Conservation (phyloP, 805 yeast species). For the Komagataella phaffii region DNA sequence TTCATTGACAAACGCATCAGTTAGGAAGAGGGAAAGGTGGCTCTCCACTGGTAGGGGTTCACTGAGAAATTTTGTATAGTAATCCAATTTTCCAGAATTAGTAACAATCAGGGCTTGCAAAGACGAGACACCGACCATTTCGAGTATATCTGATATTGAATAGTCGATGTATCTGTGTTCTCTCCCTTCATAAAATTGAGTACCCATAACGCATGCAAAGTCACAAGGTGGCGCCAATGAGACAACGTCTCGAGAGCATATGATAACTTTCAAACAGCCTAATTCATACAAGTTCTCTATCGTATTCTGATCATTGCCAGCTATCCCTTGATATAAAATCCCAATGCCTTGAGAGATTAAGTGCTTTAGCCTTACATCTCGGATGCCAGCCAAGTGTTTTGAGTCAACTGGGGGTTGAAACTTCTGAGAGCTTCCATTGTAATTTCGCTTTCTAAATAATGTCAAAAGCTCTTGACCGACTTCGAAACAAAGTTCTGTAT, state of each 20-base stretch:
- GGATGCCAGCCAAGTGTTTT: slow-evolving; percentile 26
- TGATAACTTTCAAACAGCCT: slow-evolving; percentile 39
- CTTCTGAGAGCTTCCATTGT: slow-evolving; percentile 1
- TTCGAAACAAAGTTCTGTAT: slow-evolving; percentile 39
- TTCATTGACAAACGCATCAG: slow-evolving; percentile 62
- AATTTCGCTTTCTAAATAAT: slow-evolving; percentile 21
- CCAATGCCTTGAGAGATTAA: slow-evolving; percentile 52
- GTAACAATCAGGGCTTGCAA: slow-evolving; percentile 41
- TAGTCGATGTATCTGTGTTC: slow-evolving; percentile 65
- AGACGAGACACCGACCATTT: slow-evolving; percentile 41
- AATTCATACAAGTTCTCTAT: slow-evolving; percentile 37
- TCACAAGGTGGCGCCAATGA: slow-evolving; percentile 35
- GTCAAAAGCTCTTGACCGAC: slow-evolving; percentile 31
- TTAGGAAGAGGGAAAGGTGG: slow-evolving; percentile 38
- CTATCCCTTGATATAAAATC: slow-evolving; percentile 44
- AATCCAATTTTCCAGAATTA: slow-evolving; percentile 35
- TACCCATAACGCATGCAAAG: slow-evolving; percentile 53
- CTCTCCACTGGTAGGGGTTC: slow-evolving; percentile 83
- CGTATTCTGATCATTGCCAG: slow-evolving; percentile 32
- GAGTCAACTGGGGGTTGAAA: slow-evolving; percentile 19
- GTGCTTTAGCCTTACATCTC: slow-evolving; percentile 31
- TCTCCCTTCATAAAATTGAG: slow-evolving; percentile 56
- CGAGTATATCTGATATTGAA: slow-evolving; percentile 46
- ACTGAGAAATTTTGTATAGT: slow-evolving; percentile 56
- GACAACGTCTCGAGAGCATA: slow-evolving; percentile 50